phyloP scores from a whole-genome alignment of 208 protist species.

The Spironucleus salmonicida region DNA sequence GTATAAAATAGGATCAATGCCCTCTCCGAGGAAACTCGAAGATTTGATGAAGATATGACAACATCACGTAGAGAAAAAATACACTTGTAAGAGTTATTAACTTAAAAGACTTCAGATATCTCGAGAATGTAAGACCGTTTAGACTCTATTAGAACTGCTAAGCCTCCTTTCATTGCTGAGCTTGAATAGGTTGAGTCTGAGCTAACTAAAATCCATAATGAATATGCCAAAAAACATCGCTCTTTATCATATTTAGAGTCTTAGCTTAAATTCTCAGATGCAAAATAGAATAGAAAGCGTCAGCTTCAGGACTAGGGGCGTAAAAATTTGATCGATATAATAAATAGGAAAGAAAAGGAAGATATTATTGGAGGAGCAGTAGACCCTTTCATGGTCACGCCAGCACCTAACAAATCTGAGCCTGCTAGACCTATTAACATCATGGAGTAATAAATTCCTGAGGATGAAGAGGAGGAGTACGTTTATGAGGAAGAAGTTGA shows the following conservation, averaged over 20 bases:
- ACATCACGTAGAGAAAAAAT: not conserved
- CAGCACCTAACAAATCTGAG: not conserved
- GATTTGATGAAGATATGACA: not conserved
- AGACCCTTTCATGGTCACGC: not conserved
- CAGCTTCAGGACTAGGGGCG: not conserved
- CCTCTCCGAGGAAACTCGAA: not conserved
- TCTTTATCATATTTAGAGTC: not conserved
- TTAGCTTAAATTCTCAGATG: not conserved
- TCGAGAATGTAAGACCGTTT: not conserved
- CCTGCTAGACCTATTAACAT: not conserved
- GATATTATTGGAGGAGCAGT: not conserved
- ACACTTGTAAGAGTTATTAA: not conserved
- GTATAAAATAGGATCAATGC: not conserved
- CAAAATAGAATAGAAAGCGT: not conserved
- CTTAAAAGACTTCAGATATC: not conserved
- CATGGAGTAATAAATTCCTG: too few species aligned
- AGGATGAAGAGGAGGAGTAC: too few species aligned
- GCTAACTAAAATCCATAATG: not conserved
- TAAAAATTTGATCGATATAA: not conserved
- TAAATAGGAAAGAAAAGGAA: not conserved
- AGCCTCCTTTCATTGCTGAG: constrained; percentile 19
- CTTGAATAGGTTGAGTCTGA: not conserved
- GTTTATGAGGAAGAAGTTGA: not conserved
- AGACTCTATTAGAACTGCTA: constrained; percentile 2
- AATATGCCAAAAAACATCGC: not conserved